Conservation (phyloP, 1,139 yeast genomes). For the Saccharomycopsis hybrid region DNA sequence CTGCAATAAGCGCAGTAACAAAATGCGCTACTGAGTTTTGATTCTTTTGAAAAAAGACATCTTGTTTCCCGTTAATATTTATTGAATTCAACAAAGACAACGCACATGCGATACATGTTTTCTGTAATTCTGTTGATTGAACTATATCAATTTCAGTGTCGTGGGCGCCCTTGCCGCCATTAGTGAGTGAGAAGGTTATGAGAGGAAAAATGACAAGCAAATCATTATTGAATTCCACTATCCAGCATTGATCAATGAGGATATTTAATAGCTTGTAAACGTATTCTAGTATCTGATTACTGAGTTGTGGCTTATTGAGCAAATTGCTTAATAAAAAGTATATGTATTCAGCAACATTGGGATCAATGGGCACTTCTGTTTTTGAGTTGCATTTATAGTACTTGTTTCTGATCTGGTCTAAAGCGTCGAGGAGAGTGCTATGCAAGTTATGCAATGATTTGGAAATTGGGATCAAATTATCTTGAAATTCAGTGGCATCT, state of each 20-base stretch:
- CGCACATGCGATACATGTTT: slow-evolving; percentile 2
- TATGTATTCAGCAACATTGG: slow-evolving; percentile 10
- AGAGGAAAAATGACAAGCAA: slow-evolving; percentile 10
- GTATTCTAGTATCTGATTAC: slow-evolving; percentile 3
- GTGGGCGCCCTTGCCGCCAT: not conserved
- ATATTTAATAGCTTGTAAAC: slow-evolving; percentile 5
- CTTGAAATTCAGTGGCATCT: not conserved
- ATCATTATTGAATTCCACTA: slow-evolving; percentile 1
- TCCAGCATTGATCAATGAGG: slow-evolving; percentile 14
- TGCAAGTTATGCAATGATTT: not conserved
- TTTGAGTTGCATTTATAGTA: not conserved
- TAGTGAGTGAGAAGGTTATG: slow-evolving; percentile 6
- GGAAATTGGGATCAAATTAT: not conserved
- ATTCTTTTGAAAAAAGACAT: slow-evolving; percentile 4
- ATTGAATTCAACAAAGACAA: slow-evolving; percentile 4
- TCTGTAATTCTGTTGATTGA: slow-evolving; percentile 2
- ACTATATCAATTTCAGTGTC: not conserved
- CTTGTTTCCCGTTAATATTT: not conserved
- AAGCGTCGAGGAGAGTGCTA: not conserved
- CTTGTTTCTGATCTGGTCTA: slow-evolving; percentile 3
- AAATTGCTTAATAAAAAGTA: slow-evolving; percentile 1
- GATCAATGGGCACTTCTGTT: slow-evolving; percentile 5
- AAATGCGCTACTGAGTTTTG: slow-evolving; percentile 17
- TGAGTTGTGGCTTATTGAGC: slow-evolving; percentile 1
- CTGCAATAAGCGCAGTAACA: not conserved